phyloP scores from a whole-genome alignment of 208 protist genomes.

The Naegleria gruberi region DNA sequence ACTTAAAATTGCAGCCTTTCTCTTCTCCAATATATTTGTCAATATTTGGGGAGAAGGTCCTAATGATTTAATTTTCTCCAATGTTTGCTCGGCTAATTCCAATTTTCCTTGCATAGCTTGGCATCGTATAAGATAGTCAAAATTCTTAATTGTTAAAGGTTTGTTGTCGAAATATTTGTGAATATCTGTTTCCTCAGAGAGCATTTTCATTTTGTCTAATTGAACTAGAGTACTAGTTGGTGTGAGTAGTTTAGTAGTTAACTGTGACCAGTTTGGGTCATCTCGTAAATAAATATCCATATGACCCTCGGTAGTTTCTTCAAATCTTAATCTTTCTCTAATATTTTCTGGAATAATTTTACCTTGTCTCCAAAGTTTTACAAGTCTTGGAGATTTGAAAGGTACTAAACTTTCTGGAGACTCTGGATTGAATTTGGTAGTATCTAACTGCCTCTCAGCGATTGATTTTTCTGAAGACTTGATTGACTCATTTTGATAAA shows the following conservation, averaged over 20 bases:
- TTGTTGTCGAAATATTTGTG: neutral
- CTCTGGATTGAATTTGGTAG: neutral
- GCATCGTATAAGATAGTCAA: neutral
- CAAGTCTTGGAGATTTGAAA: neutral
- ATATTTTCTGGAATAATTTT: neutral
- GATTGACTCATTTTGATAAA: neutral
- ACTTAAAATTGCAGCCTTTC: neutral
- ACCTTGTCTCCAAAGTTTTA: neutral
- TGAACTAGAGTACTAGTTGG: neutral
- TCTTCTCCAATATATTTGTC: neutral
- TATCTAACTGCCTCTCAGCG: neutral
- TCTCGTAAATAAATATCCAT: neutral
- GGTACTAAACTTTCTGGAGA: neutral
- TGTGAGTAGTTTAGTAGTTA: neutral
- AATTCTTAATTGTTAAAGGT: neutral
- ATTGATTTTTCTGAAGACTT: neutral
- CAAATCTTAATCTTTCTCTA: neutral
- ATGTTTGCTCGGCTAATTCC: neutral
- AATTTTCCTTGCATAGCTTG: neutral
- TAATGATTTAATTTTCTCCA: neutral
- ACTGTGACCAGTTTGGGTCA: neutral
- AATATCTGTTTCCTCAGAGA: neutral
- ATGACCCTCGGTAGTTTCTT: neutral
- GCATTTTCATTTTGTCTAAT: neutral
- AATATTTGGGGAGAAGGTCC: neutral